Evolutionary conservation across 441 rosid species (phyloP), one percentile per base, ranked within the genome.

Genomic region (Arabidopsis hybrid): DNA sequence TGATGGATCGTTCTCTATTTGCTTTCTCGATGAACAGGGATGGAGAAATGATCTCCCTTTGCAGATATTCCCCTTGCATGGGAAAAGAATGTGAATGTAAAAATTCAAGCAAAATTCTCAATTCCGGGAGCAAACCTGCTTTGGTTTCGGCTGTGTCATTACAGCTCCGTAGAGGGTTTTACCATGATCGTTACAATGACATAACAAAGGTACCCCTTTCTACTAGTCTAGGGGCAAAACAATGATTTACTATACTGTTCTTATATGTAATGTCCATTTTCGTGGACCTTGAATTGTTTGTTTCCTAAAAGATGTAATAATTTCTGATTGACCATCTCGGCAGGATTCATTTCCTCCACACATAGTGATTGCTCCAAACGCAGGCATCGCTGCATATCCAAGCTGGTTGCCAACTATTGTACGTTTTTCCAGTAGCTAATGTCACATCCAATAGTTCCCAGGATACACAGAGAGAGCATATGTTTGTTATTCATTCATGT

Each of bases 331-430:
- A 29, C 53, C 16, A 6, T 71, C 29, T 60, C 69, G 16, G 63
- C 86, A 94, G 99, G 80, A 85, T 81, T 81, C 87, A 39, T 59
- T 10, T 60, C 73, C 72, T 76, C 96, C 95, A 70, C 85, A 90
- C 76, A 63, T 92, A 67, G 60, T 95, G 67, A 83, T 95, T 69
- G 96, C 91, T 77, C 95, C 89, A 50, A 95, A 95, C 80, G 98
- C 95, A 13, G 97, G 97, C 60, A 56, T 92, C 59, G 93, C 93
- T 72, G 98, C 98, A 65, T 92, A 88, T 73, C 80, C 95, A 3
- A 88, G 89, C 77, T 95, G 98, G 98, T 69, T 86, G 59, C 88
- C 89, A n/a, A 95, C 97, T 72, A 70, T 91, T 73, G 97, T 94
- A 84, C 11, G 93, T 81, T 57, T 18, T 51, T 51, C n/a, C 31